These are phyloP conservation scores for Handroanthus guayacan DNA, from an alignment of 257 asterid genomes.

Conservation along the genomic window DNA sequence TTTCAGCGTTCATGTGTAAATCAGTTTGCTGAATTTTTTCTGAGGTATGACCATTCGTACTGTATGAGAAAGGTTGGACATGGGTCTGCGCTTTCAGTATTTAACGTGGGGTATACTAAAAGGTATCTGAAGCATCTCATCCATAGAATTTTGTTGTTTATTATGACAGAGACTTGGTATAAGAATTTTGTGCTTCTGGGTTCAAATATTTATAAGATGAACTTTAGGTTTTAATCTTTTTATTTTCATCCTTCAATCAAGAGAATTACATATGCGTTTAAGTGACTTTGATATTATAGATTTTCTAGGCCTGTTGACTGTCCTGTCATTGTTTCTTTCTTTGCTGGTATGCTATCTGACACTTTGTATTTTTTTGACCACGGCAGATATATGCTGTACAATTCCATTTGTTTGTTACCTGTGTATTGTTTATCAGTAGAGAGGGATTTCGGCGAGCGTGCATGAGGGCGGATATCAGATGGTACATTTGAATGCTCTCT, in stretches of 20 bases:
- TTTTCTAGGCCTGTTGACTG: background rate
- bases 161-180: background rate
- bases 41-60: background rate
- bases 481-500: slow-evolving; percentile 54
- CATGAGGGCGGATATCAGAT: slow-evolving; percentile 80
- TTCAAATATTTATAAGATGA: background rate
- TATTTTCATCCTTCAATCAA: background rate
- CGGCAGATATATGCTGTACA: slow-evolving; percentile 94
- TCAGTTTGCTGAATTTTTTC: background rate
- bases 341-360: slow-evolving; percentile 10
- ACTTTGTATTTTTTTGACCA: slow-evolving; percentile 20
- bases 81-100: background rate
- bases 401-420: slow-evolving; percentile 89
- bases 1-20: background rate
- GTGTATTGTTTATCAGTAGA: slow-evolving; percentile 89
- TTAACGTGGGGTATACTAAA: background rate
- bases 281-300: background rate
- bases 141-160: background rate
- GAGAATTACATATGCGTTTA: background rate
- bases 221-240: slow-evolving; percentile 1
- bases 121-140: background rate
- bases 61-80: background rate
- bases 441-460: slow-evolving; percentile 97
- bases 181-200: background rate
- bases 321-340: background rate